phyloP scores from a whole-genome alignment of 306 rosid genomes.

The Ormosia semicastrata region DNA sequence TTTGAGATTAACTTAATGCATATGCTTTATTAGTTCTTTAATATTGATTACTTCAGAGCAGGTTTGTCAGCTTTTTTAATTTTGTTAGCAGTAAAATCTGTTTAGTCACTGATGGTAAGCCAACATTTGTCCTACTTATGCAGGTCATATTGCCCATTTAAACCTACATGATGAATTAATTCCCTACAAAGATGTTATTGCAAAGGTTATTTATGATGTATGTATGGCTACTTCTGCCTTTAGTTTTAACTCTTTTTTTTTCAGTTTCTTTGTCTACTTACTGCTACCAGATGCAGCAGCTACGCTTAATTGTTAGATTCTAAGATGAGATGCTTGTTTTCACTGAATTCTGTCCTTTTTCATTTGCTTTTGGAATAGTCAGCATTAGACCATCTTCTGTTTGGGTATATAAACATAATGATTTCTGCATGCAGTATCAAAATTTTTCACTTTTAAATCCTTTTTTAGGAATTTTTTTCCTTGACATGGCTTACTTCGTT shows the following conservation, averaged over 20 bases:
- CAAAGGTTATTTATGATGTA: constrained; percentile 89
- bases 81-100: constrained; percentile 15
- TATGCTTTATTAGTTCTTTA: background rate
- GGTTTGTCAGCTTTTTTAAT: background rate
- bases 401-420: background rate
- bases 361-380: background rate
- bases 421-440: background rate
- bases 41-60: background rate
- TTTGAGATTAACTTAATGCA: background rate
- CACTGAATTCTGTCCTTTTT: background rate
- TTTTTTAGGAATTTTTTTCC: background rate
- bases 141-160: constrained; percentile 97
- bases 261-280: background rate
- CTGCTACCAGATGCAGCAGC: constrained; percentile 5
- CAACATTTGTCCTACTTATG: constrained; percentile 32
- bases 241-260: background rate
- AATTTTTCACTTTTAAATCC: background rate
- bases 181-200: constrained; percentile 82
- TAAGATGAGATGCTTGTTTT: background rate
- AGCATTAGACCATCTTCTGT: background rate
- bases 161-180: constrained; percentile 87
- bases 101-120: constrained; percentile 27
- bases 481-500: background rate
- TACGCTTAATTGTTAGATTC: background rate
- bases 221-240: constrained; percentile 29